Percentiles rank a stretch among this genome's conserved stretches.
These are phyloP conservation scores for Geotrichum restrictum DNA, from an alignment of 1,139 yeast species.

Conservation along the genomic window DNA sequence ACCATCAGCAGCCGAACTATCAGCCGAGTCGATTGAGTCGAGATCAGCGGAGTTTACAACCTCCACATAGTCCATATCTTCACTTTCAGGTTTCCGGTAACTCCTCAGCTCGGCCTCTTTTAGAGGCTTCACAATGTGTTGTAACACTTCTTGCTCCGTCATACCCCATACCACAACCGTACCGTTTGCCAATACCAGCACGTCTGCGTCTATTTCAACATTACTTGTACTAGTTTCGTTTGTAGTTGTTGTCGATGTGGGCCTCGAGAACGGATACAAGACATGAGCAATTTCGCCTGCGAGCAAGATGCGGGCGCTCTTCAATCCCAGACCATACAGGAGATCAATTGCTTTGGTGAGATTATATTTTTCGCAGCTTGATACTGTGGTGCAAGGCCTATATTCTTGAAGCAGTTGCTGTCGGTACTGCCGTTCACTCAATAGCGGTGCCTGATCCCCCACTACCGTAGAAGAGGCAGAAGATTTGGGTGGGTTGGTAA, in stretches of 20 bases:
- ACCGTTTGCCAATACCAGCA: constrained; percentile 67
- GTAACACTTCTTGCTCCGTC: constrained; percentile 46
- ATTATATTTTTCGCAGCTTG: constrained; percentile 68
- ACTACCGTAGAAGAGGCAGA: not conserved
- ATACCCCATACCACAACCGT: constrained; percentile 81
- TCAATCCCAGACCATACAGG: constrained; percentile 40
- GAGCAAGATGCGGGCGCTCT: constrained; percentile 47
- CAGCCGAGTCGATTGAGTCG: too few species aligned
- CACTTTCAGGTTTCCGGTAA: constrained; percentile 60
- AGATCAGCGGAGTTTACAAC: not conserved
- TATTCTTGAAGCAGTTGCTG: not conserved
- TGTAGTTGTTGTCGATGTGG: too few species aligned
- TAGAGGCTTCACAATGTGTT: constrained; percentile 47
- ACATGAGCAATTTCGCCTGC: constrained; percentile 66
- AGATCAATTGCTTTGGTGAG: constrained; percentile 43
- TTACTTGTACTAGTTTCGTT: too few species aligned
- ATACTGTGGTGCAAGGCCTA: constrained; percentile 56
- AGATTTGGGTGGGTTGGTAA: not conserved
- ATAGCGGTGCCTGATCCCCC: too few species aligned
- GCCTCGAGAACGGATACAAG: constrained; percentile 31
- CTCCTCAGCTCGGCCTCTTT: constrained; percentile 47
- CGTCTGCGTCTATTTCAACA: constrained; percentile 40
- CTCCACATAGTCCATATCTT: constrained; percentile 83
- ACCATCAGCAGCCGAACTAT: too few species aligned
- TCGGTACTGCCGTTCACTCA: too few species aligned